These are phyloP conservation scores for Aspergillus bridgeri DNA, from an alignment of 495 filamentous ascomycete genomes.

Conservation along the genomic window DNA sequence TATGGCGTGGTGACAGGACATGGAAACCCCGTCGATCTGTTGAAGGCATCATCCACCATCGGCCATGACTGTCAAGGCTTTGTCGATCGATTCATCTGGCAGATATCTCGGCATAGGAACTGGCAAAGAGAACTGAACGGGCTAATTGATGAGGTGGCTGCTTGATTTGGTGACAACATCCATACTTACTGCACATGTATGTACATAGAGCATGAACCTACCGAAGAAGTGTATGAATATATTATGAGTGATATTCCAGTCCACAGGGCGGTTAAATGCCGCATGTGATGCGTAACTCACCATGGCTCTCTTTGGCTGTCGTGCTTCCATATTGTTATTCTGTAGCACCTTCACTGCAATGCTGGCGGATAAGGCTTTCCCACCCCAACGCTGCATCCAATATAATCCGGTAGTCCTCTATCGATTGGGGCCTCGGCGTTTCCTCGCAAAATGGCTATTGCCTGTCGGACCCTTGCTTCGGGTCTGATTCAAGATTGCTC, in stretches of 20 bases:
- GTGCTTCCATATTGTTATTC: background rate
- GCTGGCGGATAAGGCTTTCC: no score
- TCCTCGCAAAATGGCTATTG: background rate
- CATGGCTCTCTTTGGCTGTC: background rate
- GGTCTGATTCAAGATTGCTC: background rate
- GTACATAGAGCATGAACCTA: background rate
- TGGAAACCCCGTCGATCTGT: slow-evolving; percentile 41
- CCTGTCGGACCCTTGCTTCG: background rate
- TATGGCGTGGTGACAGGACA: slow-evolving; percentile 40
- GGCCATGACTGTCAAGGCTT: slow-evolving; percentile 54
- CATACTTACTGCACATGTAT: background rate
- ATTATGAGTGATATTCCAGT: background rate
- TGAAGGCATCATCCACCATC: slow-evolving; percentile 39
- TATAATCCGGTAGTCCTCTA: background rate
- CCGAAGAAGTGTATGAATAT: no score
- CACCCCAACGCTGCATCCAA: background rate
- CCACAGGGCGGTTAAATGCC: background rate
- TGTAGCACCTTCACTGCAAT: no score
- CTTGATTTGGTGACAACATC: slow-evolving; percentile 10
- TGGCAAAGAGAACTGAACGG: slow-evolving; percentile 72
- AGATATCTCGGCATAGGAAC: slow-evolving; percentile 65
- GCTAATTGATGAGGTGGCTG: slow-evolving; percentile 40
- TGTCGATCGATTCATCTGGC: slow-evolving; percentile 61
- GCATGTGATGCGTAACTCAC: background rate
- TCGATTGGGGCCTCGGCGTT: background rate